Evolutionary conservation across 140 eudicot genomes (phyloP).

Genomic region (Eryngium alpinum): DNA sequence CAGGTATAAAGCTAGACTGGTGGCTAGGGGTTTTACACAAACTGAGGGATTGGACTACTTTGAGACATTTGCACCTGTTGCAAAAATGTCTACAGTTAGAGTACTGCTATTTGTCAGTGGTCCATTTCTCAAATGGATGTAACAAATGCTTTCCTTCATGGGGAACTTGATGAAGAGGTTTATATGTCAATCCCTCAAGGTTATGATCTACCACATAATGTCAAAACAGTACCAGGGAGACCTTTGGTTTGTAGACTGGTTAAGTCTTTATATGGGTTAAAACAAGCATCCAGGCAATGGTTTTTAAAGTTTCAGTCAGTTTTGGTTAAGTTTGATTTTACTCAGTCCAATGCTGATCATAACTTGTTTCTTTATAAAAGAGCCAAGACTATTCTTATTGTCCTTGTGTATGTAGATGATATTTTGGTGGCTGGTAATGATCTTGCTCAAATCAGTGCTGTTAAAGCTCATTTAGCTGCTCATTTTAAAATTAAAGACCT

Average conservation of each 20-base stretch:
- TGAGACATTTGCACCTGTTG: background rate
- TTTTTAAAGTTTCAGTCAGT: background rate
- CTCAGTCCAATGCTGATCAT: background rate
- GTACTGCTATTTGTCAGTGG: background rate
- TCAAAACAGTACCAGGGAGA: too few relatives aligned
- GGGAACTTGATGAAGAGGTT: background rate
- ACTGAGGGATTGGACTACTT: background rate
- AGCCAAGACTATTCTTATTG: too few relatives aligned
- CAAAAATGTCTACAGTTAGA: background rate
- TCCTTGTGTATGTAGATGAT: background rate
- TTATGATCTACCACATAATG: background rate
- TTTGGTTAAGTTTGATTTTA: background rate
- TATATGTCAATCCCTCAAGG: background rate
- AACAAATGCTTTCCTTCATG: background rate
- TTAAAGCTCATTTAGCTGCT: background rate
- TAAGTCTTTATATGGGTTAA: background rate
- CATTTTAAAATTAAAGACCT: background rate
- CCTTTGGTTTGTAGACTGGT: background rate
- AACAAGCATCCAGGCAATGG: background rate
- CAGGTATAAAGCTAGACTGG: background rate
- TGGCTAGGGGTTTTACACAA: background rate
- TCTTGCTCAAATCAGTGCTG: background rate
- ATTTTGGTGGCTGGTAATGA: background rate
- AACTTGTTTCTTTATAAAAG: too few relatives aligned
- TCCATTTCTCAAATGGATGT: background rate